Base-by-base conservation (phyloP, 352 stramenopile species). In the Phytophthora quininea region DNA sequence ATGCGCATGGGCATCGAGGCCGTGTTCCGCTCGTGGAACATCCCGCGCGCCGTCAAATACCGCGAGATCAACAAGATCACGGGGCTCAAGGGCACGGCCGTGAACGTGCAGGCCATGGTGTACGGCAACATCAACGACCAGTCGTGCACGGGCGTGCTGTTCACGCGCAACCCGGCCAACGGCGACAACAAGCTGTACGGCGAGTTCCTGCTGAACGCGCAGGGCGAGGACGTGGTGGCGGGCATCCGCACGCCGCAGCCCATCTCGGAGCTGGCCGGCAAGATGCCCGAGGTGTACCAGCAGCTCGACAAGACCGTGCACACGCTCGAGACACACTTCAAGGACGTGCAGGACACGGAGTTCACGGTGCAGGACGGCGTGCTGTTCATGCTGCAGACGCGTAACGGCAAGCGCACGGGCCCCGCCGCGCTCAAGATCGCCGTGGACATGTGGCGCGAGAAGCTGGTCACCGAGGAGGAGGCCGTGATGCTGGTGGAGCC, bases 21-120 rank as follows among this genome's bases (percentile, higher is more conserved):
- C 51, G 64, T 71, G 12, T 71, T 71, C 64, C 64, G 37, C 35
- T 71, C 57, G 57, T 67, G 64, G 58, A 71, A 71, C 52, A 71
- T 67, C 64, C 64, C 64, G 45, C 64, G 64, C 46, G 64, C 64
- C 27, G 58, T 71, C 51, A 71, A 67, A 38, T 67, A 71, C 57
- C 64, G 64, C 52, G 58, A 67, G 47, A 71, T 72, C 54, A 68
- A 72, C 64, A 72, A 68, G 46, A 72, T 72, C 53, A 68, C 58
- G 37, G 64, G 52, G 11, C 53, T 72, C 64, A 68, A 72, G 58
- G 64, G 64, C 5, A 68, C 58, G 38, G 53, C 64, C 40, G 52
- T 72, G 38, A 68, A 72, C 58, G 64, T 72, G 64, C 64, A 71
- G 37, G 56, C 64, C 45, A 71, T 71, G 64, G 56, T 66, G 64